Base-by-base conservation (phyloP, 805 yeast species). In the Candida namnaoensis region DNA sequence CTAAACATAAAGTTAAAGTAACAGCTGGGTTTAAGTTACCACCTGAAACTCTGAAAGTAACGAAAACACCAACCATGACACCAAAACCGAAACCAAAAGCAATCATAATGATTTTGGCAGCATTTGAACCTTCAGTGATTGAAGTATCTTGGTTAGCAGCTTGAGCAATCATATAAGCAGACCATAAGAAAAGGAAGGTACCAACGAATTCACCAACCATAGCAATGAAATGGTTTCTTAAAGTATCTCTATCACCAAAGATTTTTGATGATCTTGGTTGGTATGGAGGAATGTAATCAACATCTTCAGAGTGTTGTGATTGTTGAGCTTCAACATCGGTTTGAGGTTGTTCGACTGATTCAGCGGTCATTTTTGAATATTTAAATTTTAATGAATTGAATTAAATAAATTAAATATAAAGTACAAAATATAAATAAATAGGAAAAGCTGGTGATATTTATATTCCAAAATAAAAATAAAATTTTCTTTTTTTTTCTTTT, bases 1-100 rank as follows among this genome's bases (percentile, higher is more conserved):
- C 81, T 36, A 83, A 65, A n/a, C 78, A 72, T 57, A 87, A 67
- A 27, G 88, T 67, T 35, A 85, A 68, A 23, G 95, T 81, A 35
- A 87, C 95, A 39, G 93, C 91, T 11, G 96, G 96, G 68, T 87
- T 87, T 60, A 87, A 74, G 67, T 84, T 85, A 68, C 93, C 95
- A 56, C 95, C 95, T 34, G 93, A 82, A 46, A 87, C 76, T 61
- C 87, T 75, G 67, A 71, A 80, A 54, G 82, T 77, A 53, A 78
- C 63, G 53, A 78, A 76, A 39, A 83, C 85, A 52, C 75, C 77
- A 49, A 82, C 80, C 78, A 82, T 75, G 42, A 87, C 88, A 52
- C 88, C 81, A 56, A 84, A 82, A 49, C 95, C 96, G 65, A 86
- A 86, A 54, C 95, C 95, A 39, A 82, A 72, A 12, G 95, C 67